Evolutionary conservation across 108 stramenopile genomes (phyloP).

Genomic region (Skeletonema potamos): DNA sequence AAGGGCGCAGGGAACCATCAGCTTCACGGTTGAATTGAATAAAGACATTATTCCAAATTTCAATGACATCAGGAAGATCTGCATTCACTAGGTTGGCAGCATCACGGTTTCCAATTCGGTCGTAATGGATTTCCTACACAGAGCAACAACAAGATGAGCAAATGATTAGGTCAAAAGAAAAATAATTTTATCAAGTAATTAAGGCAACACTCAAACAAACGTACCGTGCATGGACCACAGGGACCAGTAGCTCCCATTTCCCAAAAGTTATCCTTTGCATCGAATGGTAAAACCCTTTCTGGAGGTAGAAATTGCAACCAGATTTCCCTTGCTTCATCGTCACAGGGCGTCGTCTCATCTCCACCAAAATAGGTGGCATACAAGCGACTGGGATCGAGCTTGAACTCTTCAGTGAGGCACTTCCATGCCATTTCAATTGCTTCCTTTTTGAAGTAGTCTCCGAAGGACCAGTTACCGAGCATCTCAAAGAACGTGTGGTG

Average conservation of each 20-base stretch:
- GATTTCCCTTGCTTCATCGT: conserved; percentile 87
- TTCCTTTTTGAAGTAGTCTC: conserved; percentile 98
- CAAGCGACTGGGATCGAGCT: conserved; percentile 77
- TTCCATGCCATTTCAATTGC: conserved; percentile 97
- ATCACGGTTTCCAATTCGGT: conserved; percentile 97
- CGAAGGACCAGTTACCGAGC: conserved; percentile 99
- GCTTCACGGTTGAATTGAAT: conserved; percentile 99
- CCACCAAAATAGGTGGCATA: conserved; percentile 99
- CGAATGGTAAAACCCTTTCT: conserved; percentile 93
- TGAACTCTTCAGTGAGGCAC: conserved; percentile 91
- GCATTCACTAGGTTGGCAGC: conserved; percentile 94
- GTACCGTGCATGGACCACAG: conserved; percentile 95
- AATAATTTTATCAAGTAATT: neutral
- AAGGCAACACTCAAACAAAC: conserved; percentile 7
- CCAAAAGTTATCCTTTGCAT: conserved; percentile 99
- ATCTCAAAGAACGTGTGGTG: conserved; percentile 99
- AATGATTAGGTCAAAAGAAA: neutral
- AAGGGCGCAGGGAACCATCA: conserved; percentile 77
- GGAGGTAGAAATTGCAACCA: conserved; percentile 94
- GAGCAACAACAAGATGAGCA: conserved; percentile 6
- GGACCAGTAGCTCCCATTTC: conserved; percentile 99
- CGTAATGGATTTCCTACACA: conserved; percentile 95
- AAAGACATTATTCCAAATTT: conserved; percentile 99
- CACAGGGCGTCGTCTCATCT: conserved; percentile 86
- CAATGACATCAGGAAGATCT: conserved; percentile 94